Evolutionary conservation across 345 rosid species (phyloP).

Genomic region (Lagerstroemia speciosa): DNA sequence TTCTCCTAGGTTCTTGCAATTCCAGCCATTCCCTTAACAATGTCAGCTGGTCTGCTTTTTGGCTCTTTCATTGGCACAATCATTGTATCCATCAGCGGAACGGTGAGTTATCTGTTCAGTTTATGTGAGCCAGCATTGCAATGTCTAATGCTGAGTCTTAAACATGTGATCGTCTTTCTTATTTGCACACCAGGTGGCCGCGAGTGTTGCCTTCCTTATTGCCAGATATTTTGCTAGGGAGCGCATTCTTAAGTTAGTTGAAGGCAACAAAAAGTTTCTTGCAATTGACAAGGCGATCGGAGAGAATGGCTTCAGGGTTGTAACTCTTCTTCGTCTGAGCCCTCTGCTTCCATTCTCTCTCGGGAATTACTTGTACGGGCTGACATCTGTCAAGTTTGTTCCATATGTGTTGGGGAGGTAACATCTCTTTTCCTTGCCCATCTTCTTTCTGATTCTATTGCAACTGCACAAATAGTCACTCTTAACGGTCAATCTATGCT

Average conservation of each 20-base stretch:
- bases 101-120: constrained; percentile 40
- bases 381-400: constrained; percentile 88
- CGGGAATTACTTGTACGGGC: constrained; percentile 84
- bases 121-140: neutral
- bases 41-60: constrained; percentile 98
- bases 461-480: no score
- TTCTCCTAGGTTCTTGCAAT: constrained; percentile 69
- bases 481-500: no score
- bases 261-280: constrained; percentile 91
- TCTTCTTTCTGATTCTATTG: neutral
- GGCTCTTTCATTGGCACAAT: constrained; percentile 82
- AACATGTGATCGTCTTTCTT: neutral
- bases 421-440: constrained; percentile 1
- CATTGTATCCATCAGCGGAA: constrained; percentile 94
- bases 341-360: constrained; percentile 96
- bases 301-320: constrained; percentile 87
- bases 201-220: constrained; percentile 82
- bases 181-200: constrained; percentile 51
- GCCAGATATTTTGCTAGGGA: constrained; percentile 98
- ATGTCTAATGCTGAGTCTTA: constrained; percentile 1
- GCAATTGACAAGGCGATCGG: constrained; percentile 98
- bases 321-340: constrained; percentile 85
- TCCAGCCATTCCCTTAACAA: constrained; percentile 92
- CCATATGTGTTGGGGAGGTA: constrained; percentile 93
- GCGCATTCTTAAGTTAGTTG: constrained; percentile 81